Conservation (phyloP, 1,284 basidiomycete species). For the Fomitopsis betulina region DNA sequence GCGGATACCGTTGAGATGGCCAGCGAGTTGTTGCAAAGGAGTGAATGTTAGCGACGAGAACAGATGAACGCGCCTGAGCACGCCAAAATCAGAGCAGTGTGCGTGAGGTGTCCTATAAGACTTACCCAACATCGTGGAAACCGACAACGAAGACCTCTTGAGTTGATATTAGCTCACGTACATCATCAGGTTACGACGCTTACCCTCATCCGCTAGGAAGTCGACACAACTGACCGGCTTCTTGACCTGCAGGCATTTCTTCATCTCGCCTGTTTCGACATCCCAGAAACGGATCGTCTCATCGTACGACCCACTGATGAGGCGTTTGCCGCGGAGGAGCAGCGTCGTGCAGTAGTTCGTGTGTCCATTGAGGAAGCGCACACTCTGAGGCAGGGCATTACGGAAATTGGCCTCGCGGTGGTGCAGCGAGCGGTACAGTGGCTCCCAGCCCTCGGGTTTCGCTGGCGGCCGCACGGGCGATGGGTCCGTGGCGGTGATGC, state of each 20-base stretch:
- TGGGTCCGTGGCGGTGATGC: slow-evolving; percentile 73
- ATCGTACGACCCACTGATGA: slow-evolving; percentile 88
- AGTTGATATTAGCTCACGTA: not conserved
- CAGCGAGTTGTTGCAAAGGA: slow-evolving; percentile 78
- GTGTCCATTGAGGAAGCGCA: slow-evolving; percentile 79
- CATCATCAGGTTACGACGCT: not conserved
- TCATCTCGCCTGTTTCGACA: slow-evolving; percentile 74
- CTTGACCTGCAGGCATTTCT: slow-evolving; percentile 76
- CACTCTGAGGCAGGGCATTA: slow-evolving; percentile 68
- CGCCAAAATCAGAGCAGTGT: not conserved
- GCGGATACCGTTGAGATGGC: slow-evolving; percentile 77
- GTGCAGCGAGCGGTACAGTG: slow-evolving; percentile 77
- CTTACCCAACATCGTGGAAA: slow-evolving; percentile 84
- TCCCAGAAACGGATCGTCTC: slow-evolving; percentile 91
- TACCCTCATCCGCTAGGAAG: slow-evolving; percentile 77
- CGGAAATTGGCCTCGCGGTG: slow-evolving; percentile 86
- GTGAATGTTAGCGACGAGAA: slow-evolving; percentile 51
- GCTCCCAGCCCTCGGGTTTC: slow-evolving; percentile 71
- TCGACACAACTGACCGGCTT: slow-evolving; percentile 90
- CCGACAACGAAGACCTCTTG: slow-evolving; percentile 86
- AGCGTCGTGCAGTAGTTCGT: slow-evolving; percentile 87
- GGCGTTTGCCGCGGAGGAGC: slow-evolving; percentile 68
- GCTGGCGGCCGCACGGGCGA: slow-evolving; percentile 56
- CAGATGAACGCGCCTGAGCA: slow-evolving; percentile 8
- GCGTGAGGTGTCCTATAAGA: slow-evolving; percentile 2